Base-by-base conservation (phyloP, 306 rosid species). In the Mimosa bimucronata region DNA sequence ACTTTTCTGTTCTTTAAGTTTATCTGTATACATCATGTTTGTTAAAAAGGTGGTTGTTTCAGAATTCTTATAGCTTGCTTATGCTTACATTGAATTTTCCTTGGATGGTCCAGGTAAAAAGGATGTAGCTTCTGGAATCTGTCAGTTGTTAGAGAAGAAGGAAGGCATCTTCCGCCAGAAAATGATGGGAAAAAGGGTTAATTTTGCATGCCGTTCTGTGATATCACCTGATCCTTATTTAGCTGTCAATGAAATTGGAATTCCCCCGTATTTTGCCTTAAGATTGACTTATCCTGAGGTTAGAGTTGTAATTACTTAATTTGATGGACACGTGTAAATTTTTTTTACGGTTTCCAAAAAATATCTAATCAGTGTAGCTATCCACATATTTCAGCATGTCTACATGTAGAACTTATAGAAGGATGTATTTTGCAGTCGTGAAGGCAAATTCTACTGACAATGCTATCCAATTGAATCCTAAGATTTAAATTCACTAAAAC, bases 121-220 rank as follows among this genome's bases (percentile, higher is more conserved):
- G 83, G 92, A 89, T 26, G 85, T 55, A 21, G 77, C 87, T 75
- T 45, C 89, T 69, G 98, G 98, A 66, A 90, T 92, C 84, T 86
- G 92, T 85, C 98, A 95, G 87, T 80, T 95, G 86, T 84, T 95
- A 83, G 98, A 95, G 82, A 95, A 95, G 91, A 95, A 95, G 83
- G 98, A 91, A 79, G 98, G 98, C 79, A 75, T 95, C 75, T 95
- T 95, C 80, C 97, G 98, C 69, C 98, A 95, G 88, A 95, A 95
- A 87, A 95, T 95, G 98, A 95, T 95, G 98, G 98, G 98, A 53
- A 95, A 95, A 90, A 90, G 98, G 81, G 98, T 95, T 81, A 95
- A 95, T 86, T 91, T 79, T 89, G 97, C 98, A 6, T 92, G 98
- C 76, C 97, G 98, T 65, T 92, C 98, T 83, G 98, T 95, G 87